A percentile compares a stretch with the other conserved stretches of the same genome.
Conservation (phyloP, 139 green algal genomes). For the Auxenochlorella pyrenoidosa region DNA sequence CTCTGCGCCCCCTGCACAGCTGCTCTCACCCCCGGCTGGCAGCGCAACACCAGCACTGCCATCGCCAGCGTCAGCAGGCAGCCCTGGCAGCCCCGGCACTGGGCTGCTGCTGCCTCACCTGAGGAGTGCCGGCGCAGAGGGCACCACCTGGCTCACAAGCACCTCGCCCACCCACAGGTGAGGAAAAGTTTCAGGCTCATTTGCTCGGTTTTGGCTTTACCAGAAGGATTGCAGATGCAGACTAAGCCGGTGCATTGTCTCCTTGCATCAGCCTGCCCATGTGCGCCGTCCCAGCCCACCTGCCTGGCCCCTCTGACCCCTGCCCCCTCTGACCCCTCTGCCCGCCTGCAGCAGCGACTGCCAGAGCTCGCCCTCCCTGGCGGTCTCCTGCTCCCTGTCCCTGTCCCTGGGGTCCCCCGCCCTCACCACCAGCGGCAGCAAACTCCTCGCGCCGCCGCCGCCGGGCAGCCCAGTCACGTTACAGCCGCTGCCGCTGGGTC, state of each 20-base stretch:
- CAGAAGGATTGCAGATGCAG: not conserved
- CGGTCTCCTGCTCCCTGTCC: not conserved
- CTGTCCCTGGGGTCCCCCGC: not conserved
- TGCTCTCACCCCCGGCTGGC: not conserved
- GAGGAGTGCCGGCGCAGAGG: not conserved
- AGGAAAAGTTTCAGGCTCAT: not conserved
- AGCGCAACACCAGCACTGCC: not conserved
- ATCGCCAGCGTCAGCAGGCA: not conserved
- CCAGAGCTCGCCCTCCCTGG: constrained; percentile 9
- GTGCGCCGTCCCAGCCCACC: not conserved
- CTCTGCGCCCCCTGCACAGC: not conserved
- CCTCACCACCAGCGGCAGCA: not conserved
- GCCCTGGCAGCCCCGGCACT: not conserved
- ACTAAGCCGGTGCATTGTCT: not conserved
- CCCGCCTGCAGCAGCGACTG: not conserved
- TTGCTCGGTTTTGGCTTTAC: too few species aligned
- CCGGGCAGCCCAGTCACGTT: constrained; percentile 17
- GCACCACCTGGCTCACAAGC: constrained; percentile 6
- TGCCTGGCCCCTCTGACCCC: not conserved
- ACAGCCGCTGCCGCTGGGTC: not conserved
- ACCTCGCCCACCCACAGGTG: constrained; percentile 9
- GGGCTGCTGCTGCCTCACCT: constrained; percentile 32
- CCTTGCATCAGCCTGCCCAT: not conserved
- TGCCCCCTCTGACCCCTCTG: not conserved
- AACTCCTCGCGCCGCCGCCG: not conserved